Evolutionary conservation across 768 basidiomycete species (phyloP).

Genomic region (Lactarius akahatsu): DNA sequence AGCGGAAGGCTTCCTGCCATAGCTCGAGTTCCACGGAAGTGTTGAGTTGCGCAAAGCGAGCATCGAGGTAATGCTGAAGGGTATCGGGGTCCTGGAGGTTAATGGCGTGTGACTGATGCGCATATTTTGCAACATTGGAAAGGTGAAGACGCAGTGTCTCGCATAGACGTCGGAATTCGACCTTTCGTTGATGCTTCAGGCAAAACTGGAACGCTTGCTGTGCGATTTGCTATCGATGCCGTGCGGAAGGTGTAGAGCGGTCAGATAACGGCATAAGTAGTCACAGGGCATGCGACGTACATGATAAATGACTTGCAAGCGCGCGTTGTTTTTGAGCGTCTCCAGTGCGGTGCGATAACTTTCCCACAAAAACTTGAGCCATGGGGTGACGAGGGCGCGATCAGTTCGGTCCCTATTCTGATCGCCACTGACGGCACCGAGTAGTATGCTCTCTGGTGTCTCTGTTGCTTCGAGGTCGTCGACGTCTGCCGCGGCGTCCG

Average conservation of each 20-base stretch:
- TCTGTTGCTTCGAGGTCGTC: constrained; percentile 96
- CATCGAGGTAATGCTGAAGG: constrained; percentile 93
- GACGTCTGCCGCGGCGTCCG: constrained; percentile 63
- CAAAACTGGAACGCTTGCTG: constrained; percentile 98
- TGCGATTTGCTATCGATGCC: constrained; percentile 73
- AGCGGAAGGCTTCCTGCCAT: constrained; percentile 99
- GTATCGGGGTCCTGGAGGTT: constrained; percentile 95
- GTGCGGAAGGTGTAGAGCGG: constrained; percentile 5
- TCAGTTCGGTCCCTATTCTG: constrained; percentile 95
- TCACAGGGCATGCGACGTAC: constrained; percentile 42
- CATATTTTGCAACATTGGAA: constrained; percentile 91
- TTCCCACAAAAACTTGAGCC: constrained; percentile 99
- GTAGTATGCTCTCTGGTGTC: constrained; percentile 88
- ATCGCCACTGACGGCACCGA: constrained; percentile 86
- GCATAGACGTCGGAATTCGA: constrained; percentile 95
- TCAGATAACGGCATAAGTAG: background rate
- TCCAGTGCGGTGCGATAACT: constrained; percentile 94
- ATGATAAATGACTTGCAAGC: constrained; percentile 93
- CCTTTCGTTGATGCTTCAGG: constrained; percentile 87
- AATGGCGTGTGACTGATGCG: constrained; percentile 90
- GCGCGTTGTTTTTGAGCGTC: constrained; percentile 92
- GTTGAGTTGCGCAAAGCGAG: constrained; percentile 94
- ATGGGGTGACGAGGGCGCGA: constrained; percentile 91
- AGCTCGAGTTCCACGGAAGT: constrained; percentile 97
- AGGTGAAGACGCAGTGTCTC: constrained; percentile 95